A percentile compares a stretch with the other conserved stretches of the same genome.
Conservation (phyloP, 75 land plant species). For the Pinus albicaulis region DNA sequence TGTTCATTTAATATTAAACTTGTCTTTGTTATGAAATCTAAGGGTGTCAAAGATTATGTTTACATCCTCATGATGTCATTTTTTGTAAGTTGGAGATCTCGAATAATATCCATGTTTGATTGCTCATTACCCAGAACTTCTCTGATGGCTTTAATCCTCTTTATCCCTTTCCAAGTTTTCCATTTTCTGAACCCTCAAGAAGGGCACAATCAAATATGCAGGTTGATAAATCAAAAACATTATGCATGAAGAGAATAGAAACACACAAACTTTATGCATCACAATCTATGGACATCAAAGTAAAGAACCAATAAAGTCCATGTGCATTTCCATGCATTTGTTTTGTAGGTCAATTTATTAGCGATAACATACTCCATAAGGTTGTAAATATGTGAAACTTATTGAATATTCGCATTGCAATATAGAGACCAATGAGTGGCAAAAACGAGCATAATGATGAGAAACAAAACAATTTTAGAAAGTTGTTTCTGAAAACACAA, state of each 20-base stretch:
- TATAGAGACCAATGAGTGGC: neutral
- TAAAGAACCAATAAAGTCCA: neutral
- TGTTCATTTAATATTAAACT: slow-evolving; percentile 7
- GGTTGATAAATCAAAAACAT: neutral
- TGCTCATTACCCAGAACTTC: slow-evolving; percentile 56
- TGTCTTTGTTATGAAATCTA: slow-evolving; percentile 2
- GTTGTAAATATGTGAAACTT: neutral
- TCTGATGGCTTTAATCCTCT: slow-evolving; percentile 46
- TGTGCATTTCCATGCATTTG: neutral
- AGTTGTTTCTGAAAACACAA: too few species aligned
- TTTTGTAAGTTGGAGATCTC: slow-evolving; percentile 83
- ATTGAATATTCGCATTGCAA: neutral
- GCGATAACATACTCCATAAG: neutral
- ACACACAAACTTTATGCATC: neutral
- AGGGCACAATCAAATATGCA: neutral
- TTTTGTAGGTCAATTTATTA: neutral
- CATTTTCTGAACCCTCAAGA: slow-evolving; percentile 16
- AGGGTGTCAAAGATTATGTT: slow-evolving; percentile 83
- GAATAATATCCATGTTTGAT: slow-evolving; percentile 81
- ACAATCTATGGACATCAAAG: neutral
- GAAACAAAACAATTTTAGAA: too few species aligned
- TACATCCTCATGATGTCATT: slow-evolving; percentile 71
- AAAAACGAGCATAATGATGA: too few species aligned
- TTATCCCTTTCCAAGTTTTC: slow-evolving; percentile 45
- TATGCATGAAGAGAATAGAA: neutral